Base-by-base conservation (phyloP, 345 rosid genomes). In the Eucalyptus marginata region DNA sequence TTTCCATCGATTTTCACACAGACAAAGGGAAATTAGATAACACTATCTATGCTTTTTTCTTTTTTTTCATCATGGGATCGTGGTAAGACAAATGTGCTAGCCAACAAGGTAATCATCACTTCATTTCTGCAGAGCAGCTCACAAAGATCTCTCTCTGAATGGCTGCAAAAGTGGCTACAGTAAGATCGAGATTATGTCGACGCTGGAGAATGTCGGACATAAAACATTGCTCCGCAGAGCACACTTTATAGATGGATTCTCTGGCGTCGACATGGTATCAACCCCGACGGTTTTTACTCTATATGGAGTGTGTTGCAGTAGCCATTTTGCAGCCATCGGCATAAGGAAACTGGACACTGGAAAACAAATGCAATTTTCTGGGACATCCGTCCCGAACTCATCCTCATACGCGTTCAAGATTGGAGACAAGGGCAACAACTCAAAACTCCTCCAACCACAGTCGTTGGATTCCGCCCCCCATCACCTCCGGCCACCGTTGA, bases 331-430 rank as follows among this genome's bases (percentile, higher is more conserved):
- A 56, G 29, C 62, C 13, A 56, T 52, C 58, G 58, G 0, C 25
- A 52, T 0, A 0, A 24, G 13, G 62, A 9, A 56, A 24, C 13
- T 56, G 27, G 62, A 56, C 62, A 56, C 62, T 4, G 62, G 29
- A 56, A 56, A 56, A 56, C 62, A 56, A 56, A 56, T 24, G 29
- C 62, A 56, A 56, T 56, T 56, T 56, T 56, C 62, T 24, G 62
- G 62, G 62, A 24, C 29, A 56, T 24, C 6, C 29, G 13, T 56
- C 62, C 62, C 3, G 3, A 56, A 56, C 62, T 56, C 62, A 8
- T 56, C 62, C 62, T 56, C 62, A 56, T 10, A 3, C 13, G 62
- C 3, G 29, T 56, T 56, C 62, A 56, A 56, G 62, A 56, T 56
- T 56, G 29, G 62, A 24, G 62, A 56, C 62, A 24, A 56, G 13